Percentiles rank a stretch among this genome's conserved stretches.
Conservation (phyloP, 345 rosid species). For the Cardamine resedifolia region DNA sequence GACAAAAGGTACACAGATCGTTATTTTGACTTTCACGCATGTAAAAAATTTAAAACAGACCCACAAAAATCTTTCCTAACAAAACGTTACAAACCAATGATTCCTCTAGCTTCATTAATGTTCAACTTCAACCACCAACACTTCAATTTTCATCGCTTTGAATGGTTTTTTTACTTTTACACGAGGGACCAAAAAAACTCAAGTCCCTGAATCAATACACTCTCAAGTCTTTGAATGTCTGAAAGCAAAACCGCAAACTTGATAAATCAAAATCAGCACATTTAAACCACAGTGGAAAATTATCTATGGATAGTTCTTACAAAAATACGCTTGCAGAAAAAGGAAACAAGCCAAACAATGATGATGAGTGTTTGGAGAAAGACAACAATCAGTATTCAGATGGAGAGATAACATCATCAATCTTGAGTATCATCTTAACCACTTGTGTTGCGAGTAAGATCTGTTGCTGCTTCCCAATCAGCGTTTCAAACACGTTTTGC, state of each 20-base stretch:
- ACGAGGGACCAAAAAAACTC: background rate
- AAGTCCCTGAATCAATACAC: slow-evolving; percentile 1
- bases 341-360: background rate
- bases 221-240: background rate
- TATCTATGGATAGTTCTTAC: background rate
- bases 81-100: slow-evolving; percentile 16
- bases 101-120: slow-evolving; percentile 7
- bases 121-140: background rate
- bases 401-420: slow-evolving; percentile 87
- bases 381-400: slow-evolving; percentile 53
- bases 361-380: slow-evolving; percentile 6
- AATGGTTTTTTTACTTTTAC: slow-evolving; percentile 5
- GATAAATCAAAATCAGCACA: slow-evolving; percentile 12
- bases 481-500: slow-evolving; percentile 78
- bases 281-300: background rate
- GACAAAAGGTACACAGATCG: slow-evolving; percentile 25
- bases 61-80: slow-evolving; percentile 14
- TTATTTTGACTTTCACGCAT: slow-evolving; percentile 26
- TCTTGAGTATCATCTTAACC: slow-evolving; percentile 90
- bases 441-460: slow-evolving; percentile 90
- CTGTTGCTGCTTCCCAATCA: slow-evolving; percentile 93
- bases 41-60: slow-evolving; percentile 6
- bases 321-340: background rate
- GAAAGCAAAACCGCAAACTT: background rate
- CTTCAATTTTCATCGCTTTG: background rate